Evolutionary conservation across 805 yeast species (phyloP).

Genomic region (Kregervanrija delftensis): DNA sequence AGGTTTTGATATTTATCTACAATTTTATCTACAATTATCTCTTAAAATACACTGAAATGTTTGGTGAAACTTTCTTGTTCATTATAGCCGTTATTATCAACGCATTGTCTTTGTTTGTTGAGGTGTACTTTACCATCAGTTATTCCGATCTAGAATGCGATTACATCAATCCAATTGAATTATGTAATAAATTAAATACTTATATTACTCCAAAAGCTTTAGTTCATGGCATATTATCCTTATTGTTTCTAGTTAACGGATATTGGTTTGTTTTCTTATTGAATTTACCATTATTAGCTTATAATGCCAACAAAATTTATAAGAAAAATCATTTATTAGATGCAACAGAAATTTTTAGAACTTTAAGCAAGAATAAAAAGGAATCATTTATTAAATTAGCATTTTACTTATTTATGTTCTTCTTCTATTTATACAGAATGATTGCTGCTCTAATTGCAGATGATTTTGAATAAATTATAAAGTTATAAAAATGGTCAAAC

Average conservation of each 20-base stretch:
- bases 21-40: too few relatives aligned
- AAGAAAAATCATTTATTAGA: constrained; percentile 82
- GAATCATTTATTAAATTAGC: constrained; percentile 88
- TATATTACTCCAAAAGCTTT: constrained; percentile 87
- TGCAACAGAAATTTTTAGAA: constrained; percentile 96
- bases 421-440: constrained; percentile 94
- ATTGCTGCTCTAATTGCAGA: constrained; percentile 85
- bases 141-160: constrained; percentile 94
- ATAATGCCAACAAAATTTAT: constrained; percentile 72
- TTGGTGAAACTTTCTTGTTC: constrained; percentile 43
- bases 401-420: constrained; percentile 85
- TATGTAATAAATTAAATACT: constrained; percentile 87
- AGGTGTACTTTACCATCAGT: constrained; percentile 92
- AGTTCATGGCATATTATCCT: constrained; percentile 65
- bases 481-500: too few relatives aligned
- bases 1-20: too few relatives aligned
- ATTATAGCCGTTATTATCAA: constrained; percentile 76
- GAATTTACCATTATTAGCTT: constrained; percentile 78
- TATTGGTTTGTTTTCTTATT: constrained; percentile 86
- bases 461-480: constrained; percentile 23
- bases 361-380: constrained; percentile 85
- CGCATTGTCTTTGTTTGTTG: constrained; percentile 82
- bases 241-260: constrained; percentile 74
- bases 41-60: constrained; percentile 12
- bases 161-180: constrained; percentile 94